Evolutionary conservation across 2,329 filamentous ascomycete species (phyloP), one percentile per base, ranked within the genome.

Genomic region (Cercospora sesami): DNA sequence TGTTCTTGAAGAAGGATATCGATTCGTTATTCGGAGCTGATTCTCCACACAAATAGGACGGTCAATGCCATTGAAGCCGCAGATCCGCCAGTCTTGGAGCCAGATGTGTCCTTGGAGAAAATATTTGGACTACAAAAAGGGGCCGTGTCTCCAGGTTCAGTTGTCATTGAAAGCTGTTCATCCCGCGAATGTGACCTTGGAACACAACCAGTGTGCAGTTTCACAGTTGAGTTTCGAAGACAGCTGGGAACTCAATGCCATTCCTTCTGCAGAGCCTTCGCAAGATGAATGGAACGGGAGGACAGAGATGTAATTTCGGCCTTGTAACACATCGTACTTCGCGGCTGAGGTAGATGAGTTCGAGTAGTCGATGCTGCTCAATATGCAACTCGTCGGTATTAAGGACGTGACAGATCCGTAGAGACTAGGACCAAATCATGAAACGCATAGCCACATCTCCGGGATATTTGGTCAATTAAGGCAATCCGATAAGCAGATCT

Each of bases 381-480:
- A n/a, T 42, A 2, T 42, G 16, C 36, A 42, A 2, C 1, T 7
- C 7, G 2, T 2, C 36, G 3, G 7, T 14, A 2, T 5, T n/a
- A 42, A 16, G 7, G 3, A n/a, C 16, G 36, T 4, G 36, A n/a
- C 36, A 42, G 36, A 42, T 42, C 16, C 16, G 3, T 42, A 5
- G 36, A 42, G 7, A 42, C 16, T 30, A 42, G 36, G 7, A 3
- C 2, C 36, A 42, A 39, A n/a, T 42, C 16, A 42, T n/a, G 16
- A n/a, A n/a, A 42, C 6, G 36, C 7, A n/a, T n/a, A n/a, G 36
- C 36, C 36, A 1, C 3, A 9, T n/a, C 36, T 42, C 36, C 4
- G 7, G 16, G 3, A n/a, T n/a, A 2, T 8, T 4, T 2, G 3
- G 7, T 42, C 6, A 1, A 5, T 8, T 7, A 4, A n/a, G 1